Base-by-base conservation (phyloP, 2,329 filamentous ascomycete species). In the Karstenula rhodostoma region DNA sequence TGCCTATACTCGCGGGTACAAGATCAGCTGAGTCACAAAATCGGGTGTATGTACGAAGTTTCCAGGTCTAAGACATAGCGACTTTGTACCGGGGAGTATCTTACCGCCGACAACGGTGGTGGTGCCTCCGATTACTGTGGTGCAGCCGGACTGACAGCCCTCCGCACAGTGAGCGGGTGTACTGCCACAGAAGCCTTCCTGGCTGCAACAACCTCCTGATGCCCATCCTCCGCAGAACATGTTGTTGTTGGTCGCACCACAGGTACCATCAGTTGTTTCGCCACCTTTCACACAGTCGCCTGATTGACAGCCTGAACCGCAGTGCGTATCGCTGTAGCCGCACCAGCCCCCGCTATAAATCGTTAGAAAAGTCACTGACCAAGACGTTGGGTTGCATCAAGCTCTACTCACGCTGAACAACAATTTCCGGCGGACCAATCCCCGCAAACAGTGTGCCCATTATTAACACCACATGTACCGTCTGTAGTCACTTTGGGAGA, bases 351-450 rank as follows among this genome's bases (percentile, higher is more conserved):
- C 13, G n/a, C 50, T 53, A 40, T 7, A 15, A 37, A 42, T 42
- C n/a, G 17, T 15, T 40, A 40, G 6, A 2, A n/a, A 22, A 27
- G n/a, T 40, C 32, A 32, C 29, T 9, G 29, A 32, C 29, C 29
- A 32, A 32, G 8, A 9, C 8, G 2, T 32, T 32, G 29, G 4
- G 29, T 32, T 32, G 4, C 8, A 32, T 10, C 4, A 32, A 32
- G 29, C 4, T 32, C 12, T 25, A 53, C 83, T 66, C 84, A 85
- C 73, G 82, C 77, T 22, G 81, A 83, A 63, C 83, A 84, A 60
- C 83, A 85, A 59, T 78, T 71, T 43, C 83, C 83, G 37, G 74
- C 72, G 15, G 66, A 63, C 81, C 82, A 85, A 46, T 82, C 70
- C n/a, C 81, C 81, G 64, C 84, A 85, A n/a, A 83, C 69, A 3